These are phyloP conservation scores for Exidia glandulosa DNA, from an alignment of 768 basidiomycete species.

Conservation along the genomic window DNA sequence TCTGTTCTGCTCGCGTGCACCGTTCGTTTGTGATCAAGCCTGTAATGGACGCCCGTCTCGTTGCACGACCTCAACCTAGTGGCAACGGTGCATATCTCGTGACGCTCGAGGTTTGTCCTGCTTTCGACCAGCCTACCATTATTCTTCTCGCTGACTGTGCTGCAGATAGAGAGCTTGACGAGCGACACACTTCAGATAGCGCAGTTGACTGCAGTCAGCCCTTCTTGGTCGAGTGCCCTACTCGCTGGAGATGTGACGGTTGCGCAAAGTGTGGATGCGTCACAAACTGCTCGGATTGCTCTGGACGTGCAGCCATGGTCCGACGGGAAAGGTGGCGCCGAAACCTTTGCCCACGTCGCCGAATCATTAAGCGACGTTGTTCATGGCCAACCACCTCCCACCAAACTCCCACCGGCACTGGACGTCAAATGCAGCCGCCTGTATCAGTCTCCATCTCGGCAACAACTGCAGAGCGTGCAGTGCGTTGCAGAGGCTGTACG, in stretches of 20 bases:
- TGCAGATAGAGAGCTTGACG: conserved; percentile 47
- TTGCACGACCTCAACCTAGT: conserved; percentile 33
- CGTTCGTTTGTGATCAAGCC: conserved; percentile 50
- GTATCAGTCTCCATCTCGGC: conserved; percentile 12
- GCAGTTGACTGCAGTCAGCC: conserved; percentile 56
- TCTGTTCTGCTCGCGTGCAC: conserved; percentile 45
- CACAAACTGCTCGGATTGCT: conserved; percentile 35
- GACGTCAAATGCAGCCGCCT: conserved; percentile 41
- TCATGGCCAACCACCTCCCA: conserved; percentile 5
- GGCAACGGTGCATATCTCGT: conserved; percentile 7
- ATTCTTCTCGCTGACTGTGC: conserved; percentile 7
- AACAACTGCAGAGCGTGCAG: not conserved
- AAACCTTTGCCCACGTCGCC: not conserved
- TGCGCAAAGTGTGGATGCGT: conserved; percentile 30
- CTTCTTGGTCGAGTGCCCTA: conserved; percentile 49
- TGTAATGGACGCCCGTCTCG: conserved; percentile 42
- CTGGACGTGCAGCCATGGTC: conserved; percentile 32
- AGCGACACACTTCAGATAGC: conserved; percentile 33
- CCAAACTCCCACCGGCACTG: conserved; percentile 39
- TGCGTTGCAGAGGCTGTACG: conserved; percentile 14
- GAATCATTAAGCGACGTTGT: conserved; percentile 1
- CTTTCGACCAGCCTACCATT: not conserved
- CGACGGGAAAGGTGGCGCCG: conserved; percentile 8
- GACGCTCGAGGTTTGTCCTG: conserved; percentile 8
- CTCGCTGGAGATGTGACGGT: conserved; percentile 2